Conservation (phyloP, 495 filamentous ascomycete genomes). For the Aspergillus campestris region DNA sequence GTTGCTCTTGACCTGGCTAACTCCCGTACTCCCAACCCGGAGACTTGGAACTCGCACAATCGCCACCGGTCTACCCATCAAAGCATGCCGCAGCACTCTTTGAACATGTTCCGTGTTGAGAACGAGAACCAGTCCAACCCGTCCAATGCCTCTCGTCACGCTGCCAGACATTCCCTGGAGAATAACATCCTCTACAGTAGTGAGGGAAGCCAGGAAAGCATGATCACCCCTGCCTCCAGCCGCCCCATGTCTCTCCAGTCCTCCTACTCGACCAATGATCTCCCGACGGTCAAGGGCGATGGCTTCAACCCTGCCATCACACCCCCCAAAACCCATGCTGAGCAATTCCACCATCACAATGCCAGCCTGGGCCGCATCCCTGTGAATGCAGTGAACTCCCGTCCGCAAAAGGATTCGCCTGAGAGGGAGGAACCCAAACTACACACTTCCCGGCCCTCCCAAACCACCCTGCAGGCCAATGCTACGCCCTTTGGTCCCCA, state of each 20-base stretch:
- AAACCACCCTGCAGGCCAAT: conserved; percentile 67
- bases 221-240: conserved; percentile 19
- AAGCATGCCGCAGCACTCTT: conserved; percentile 61
- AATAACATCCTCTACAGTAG: conserved; percentile 26
- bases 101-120: conserved; percentile 31
- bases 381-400: conserved; percentile 47
- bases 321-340: conserved; percentile 53
- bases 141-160: conserved; percentile 23
- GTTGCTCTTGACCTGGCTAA: conserved; percentile 74
- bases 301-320: conserved; percentile 44
- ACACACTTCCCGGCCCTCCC: conserved; percentile 40
- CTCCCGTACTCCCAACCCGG: conserved; percentile 56
- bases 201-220: conserved; percentile 20
- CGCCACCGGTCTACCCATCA: conserved; percentile 75
- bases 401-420: conserved; percentile 57
- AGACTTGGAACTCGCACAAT: conserved; percentile 56
- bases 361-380: conserved; percentile 73
- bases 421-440: conserved; percentile 38
- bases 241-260: conserved; percentile 50
- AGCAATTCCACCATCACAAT: conserved; percentile 79
- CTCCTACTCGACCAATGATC: conserved; percentile 83
- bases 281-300: conserved; percentile 74
- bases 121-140: conserved; percentile 14
- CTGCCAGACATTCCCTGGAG: conserved; percentile 50
- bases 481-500: conserved; percentile 61